Evolutionary conservation across 1,284 basidiomycete species (phyloP).

Genomic region (Kalmanozyma brasiliensis): DNA sequence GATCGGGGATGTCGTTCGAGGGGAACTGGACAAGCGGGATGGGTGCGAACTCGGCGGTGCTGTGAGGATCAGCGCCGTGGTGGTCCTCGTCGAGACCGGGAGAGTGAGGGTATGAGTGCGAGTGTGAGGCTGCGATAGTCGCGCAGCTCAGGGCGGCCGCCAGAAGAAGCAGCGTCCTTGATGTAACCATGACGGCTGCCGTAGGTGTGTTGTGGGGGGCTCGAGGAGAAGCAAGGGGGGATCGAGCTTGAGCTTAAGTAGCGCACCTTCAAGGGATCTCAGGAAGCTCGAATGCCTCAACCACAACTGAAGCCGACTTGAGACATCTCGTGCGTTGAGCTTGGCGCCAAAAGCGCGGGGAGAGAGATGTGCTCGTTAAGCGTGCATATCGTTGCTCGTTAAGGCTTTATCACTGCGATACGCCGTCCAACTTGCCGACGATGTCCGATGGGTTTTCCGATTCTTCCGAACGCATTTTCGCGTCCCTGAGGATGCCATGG

Average conservation of each 20-base stretch:
- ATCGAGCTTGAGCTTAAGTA: too few relatives aligned
- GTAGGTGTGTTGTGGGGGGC: not conserved
- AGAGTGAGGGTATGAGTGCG: conserved; percentile 19
- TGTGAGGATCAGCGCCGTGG: conserved; percentile 41
- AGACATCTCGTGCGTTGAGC: conserved; percentile 6
- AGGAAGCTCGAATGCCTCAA: conserved; percentile 4
- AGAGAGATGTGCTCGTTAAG: conserved; percentile 16
- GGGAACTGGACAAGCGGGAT: conserved; percentile 42
- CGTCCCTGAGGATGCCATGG: not conserved
- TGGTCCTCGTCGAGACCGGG: conserved; percentile 41
- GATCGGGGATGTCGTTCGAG: conserved; percentile 40
- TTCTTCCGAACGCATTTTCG: too few relatives aligned
- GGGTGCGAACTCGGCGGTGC: conserved; percentile 30
- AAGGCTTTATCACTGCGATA: not conserved
- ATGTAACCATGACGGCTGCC: conserved; percentile 11
- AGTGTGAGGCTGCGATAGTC: conserved; percentile 15
- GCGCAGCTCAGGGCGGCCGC: conserved; percentile 5
- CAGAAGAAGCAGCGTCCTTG: conserved; percentile 4
- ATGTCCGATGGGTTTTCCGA: not conserved
- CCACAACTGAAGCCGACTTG: not conserved
- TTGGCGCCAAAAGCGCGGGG: conserved; percentile 5
- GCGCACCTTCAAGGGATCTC: too few relatives aligned
- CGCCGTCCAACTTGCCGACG: conserved; percentile 20
- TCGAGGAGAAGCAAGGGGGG: not conserved
- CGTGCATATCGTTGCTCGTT: not conserved